Evolutionary conservation across 208 protist genomes (phyloP).

Genomic region (Wallacemonas collosoma): DNA sequence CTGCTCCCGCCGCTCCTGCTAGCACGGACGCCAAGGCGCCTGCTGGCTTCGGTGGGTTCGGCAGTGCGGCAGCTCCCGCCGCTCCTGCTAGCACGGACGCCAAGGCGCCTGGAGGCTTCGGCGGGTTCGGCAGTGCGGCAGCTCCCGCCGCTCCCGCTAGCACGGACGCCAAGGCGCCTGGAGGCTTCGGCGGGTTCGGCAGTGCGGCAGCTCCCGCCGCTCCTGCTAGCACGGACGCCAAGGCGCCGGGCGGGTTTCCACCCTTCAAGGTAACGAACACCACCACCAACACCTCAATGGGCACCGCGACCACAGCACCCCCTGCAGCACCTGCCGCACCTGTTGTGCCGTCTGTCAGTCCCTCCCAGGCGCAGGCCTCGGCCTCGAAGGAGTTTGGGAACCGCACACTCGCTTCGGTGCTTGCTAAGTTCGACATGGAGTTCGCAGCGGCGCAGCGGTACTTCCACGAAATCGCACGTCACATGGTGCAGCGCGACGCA

Average conservation of each 20-base stretch:
- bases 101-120: slow-evolving; percentile 31
- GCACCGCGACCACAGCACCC: slow-evolving; percentile 1
- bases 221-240: slow-evolving; percentile 16
- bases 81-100: slow-evolving; percentile 20
- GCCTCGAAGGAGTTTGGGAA: slow-evolving; percentile 56
- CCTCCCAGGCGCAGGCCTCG: slow-evolving; percentile 6
- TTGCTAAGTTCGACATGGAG: slow-evolving; percentile 50
- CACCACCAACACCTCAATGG: slow-evolving; percentile 11
- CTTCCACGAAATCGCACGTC: slow-evolving; percentile 58
- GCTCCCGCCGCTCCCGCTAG: slow-evolving; percentile 23
- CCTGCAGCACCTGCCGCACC: not conserved
- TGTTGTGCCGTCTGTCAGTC: slow-evolving; percentile 7
- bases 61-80: slow-evolving; percentile 11
- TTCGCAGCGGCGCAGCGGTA: slow-evolving; percentile 52
- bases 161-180: slow-evolving; percentile 4
- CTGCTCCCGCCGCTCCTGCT: not conserved
- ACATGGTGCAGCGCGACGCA: slow-evolving; percentile 59
- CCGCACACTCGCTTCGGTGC: slow-evolving; percentile 52
- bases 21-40: slow-evolving; percentile 12
- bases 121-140: slow-evolving; percentile 20
- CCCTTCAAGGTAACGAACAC: slow-evolving; percentile 21
- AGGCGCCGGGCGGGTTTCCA: slow-evolving; percentile 11
- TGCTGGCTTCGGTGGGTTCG: slow-evolving; percentile 21
- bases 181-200: slow-evolving; percentile 25
- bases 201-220: slow-evolving; percentile 12